Conservation (phyloP, 1,284 basidiomycete species). For the Fomes fomentarius region DNA sequence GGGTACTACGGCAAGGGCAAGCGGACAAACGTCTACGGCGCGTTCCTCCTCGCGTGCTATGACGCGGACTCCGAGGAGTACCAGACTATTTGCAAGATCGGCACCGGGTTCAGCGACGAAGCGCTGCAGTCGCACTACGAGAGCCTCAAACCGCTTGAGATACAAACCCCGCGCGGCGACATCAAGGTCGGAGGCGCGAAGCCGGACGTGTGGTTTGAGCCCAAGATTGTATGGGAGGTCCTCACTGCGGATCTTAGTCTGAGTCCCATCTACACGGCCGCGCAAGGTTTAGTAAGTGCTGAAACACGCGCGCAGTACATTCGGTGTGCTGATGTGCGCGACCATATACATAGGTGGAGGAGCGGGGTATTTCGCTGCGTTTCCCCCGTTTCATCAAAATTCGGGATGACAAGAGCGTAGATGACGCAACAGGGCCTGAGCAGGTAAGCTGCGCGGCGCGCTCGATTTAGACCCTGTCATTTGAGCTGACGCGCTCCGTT, state of each 20-base stretch:
- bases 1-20: constrained; percentile 98
- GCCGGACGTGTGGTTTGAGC: constrained; percentile 95
- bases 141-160: constrained; percentile 81
- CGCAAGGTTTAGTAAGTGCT: constrained; percentile 84
- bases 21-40: constrained; percentile 94
- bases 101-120: constrained; percentile 97
- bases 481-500: constrained; percentile 24
- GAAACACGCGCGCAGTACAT: neutral
- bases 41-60: constrained; percentile 94
- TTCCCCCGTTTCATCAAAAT: constrained; percentile 95
- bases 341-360: constrained; percentile 70
- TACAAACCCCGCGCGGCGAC: constrained; percentile 70
- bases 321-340: neutral
- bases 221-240: constrained; percentile 97
- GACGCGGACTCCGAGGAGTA: constrained; percentile 90
- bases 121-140: constrained; percentile 83
- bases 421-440: constrained; percentile 92
- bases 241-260: constrained; percentile 95
- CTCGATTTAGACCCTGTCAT: constrained; percentile 2
- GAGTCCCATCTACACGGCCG: constrained; percentile 97
- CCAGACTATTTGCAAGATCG: constrained; percentile 98
- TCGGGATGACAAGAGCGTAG: constrained; percentile 91
- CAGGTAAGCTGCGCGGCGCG: constrained; percentile 56
- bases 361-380: constrained; percentile 90
- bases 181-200: constrained; percentile 89